phyloP scores from a whole-genome alignment of 2,329 filamentous ascomycete species.

The Metarhizium robertsii region DNA sequence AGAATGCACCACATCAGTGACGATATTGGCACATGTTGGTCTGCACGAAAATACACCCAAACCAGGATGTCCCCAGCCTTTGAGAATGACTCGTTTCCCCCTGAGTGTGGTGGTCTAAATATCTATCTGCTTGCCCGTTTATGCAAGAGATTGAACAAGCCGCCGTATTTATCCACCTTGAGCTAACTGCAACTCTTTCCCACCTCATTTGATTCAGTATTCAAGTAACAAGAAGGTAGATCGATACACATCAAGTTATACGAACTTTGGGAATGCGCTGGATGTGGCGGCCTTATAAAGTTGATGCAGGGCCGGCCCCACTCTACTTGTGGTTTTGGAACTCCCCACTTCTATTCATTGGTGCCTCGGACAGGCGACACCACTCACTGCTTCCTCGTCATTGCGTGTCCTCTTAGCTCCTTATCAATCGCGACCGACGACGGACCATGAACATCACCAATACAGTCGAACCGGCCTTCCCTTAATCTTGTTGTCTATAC shows the following conservation, averaged over 20 bases:
- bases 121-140: no score
- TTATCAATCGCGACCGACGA: background rate
- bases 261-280: no score
- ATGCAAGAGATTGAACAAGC: no score
- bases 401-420: background rate
- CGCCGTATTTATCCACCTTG: no score
- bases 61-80: background rate
- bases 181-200: no score
- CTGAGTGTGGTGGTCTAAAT: no score
- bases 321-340: background rate
- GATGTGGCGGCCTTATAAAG: no score
- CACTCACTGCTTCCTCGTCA: background rate
- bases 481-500: background rate
- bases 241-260: no score
- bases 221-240: no score
- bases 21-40: background rate
- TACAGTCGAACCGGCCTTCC: background rate
- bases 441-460: background rate
- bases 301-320: background rate
- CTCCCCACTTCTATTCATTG: background rate
- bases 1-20: background rate
- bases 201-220: background rate
- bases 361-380: background rate
- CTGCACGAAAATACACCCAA: background rate
- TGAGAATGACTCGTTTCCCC: no score